These are phyloP conservation scores for Delphinella strobiligena DNA, from an alignment of 2,329 filamentous ascomycete species.

Conservation along the genomic window DNA sequence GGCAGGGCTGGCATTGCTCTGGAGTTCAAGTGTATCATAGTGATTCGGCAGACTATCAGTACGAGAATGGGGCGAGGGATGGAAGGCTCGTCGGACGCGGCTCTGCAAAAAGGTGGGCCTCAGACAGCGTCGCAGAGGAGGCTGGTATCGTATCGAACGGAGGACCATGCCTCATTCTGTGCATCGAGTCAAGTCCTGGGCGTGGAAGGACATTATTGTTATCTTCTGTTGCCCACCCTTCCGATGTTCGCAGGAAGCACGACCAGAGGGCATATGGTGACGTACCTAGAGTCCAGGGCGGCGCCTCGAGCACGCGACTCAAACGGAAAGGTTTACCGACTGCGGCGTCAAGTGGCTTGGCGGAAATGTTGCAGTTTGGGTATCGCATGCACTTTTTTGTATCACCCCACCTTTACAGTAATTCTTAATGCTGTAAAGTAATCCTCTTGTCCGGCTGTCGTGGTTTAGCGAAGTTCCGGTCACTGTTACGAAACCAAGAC, in stretches of 20 bases:
- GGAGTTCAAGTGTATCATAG: slow-evolving; percentile 72
- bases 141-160: slow-evolving; percentile 3
- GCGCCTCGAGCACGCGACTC: background rate
- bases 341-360: background rate
- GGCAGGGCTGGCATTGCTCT: slow-evolving; percentile 51
- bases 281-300: background rate
- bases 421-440: background rate
- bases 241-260: no score
- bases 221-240: background rate
- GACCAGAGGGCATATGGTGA: no score
- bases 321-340: background rate
- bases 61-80: slow-evolving; percentile 27
- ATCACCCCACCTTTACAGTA: background rate
- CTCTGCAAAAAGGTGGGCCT: background rate
- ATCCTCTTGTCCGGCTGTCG: slow-evolving; percentile 1
- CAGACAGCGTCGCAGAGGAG: background rate
- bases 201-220: slow-evolving; percentile 1
- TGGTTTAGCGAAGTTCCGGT: background rate
- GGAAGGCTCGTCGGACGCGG: slow-evolving; percentile 24
- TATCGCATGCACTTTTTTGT: no score
- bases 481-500: no score
- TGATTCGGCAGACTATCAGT: slow-evolving; percentile 44
- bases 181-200: background rate
- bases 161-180: slow-evolving; percentile 11
- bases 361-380: no score